Evolutionary conservation across 140 eudicot genomes (phyloP).

Genomic region (Erigeron philadelphicus): DNA sequence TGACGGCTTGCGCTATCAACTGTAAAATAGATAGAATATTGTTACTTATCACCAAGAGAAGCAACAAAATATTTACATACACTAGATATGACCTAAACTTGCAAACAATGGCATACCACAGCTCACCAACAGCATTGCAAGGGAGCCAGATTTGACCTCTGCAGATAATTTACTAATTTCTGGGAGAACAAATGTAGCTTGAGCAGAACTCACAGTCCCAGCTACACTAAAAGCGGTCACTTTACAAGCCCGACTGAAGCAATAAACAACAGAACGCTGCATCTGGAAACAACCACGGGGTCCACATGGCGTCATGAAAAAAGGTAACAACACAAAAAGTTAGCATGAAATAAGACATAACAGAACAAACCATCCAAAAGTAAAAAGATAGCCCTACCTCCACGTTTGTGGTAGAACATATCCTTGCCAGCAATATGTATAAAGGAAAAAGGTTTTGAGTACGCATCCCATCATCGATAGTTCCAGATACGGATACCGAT

Average conservation of each 20-base stretch:
- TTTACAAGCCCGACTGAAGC: slow-evolving; percentile 51
- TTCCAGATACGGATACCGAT: slow-evolving; percentile 64
- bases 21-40: slow-evolving; percentile 30
- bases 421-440: slow-evolving; percentile 72
- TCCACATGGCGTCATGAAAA: slow-evolving; percentile 11
- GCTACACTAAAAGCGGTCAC: slow-evolving; percentile 38
- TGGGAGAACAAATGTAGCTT: slow-evolving; percentile 61
- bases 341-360: not conserved
- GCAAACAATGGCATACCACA: slow-evolving; percentile 54
- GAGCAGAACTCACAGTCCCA: slow-evolving; percentile 38
- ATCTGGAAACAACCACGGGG: slow-evolving; percentile 24
- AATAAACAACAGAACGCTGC: slow-evolving; percentile 69
- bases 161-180: slow-evolving; percentile 62
- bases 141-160: slow-evolving; percentile 52
- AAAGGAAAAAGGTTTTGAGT: slow-evolving; percentile 60
- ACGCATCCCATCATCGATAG: slow-evolving; percentile 45
- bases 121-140: slow-evolving; percentile 63
- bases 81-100: slow-evolving; percentile 16
- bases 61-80: not conserved
- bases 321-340: slow-evolving; percentile 12
- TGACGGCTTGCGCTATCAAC: slow-evolving; percentile 38
- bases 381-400: slow-evolving; percentile 47
- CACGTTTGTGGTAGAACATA: slow-evolving; percentile 38
- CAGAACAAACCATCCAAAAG: slow-evolving; percentile 6
- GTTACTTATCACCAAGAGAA: slow-evolving; percentile 17